Evolutionary conservation across 2,329 filamentous ascomycete genomes (phyloP).

Genomic region (Sclerotinia minor): DNA sequence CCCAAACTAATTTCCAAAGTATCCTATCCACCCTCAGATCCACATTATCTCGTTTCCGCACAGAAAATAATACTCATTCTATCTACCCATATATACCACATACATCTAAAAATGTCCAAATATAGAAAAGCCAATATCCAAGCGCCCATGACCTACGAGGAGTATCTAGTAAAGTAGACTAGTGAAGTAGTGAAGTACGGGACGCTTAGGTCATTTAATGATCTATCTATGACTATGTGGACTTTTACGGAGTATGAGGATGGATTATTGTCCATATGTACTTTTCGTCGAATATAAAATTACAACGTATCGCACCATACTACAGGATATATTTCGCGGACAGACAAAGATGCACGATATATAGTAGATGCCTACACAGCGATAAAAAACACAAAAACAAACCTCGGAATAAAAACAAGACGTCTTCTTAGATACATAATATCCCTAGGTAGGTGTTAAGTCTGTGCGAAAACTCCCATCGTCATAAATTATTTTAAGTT

Average conservation of each 20-base stretch:
- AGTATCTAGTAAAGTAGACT: not conserved
- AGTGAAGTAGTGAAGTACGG: no score
- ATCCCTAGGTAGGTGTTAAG: not conserved
- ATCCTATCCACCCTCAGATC: not conserved
- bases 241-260: not conserved
- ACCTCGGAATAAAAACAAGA: not conserved
- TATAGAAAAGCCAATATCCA: not conserved
- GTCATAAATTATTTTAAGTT: not conserved
- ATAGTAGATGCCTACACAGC: not conserved
- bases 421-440: not conserved
- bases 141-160: not conserved
- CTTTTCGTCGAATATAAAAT: no score
- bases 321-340: not conserved
- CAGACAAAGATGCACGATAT: no score
- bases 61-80: not conserved
- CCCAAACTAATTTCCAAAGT: not conserved
- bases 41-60: not conserved
- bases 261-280: not conserved
- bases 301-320: not conserved
- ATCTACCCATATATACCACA: no score
- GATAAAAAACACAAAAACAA: not conserved
- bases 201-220: not conserved
- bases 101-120: no score
- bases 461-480: slow-evolving; percentile 5
- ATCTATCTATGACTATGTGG: not conserved